phyloP scores from a whole-genome alignment of 139 green algal species.

The Pleodorina starrii region DNA sequence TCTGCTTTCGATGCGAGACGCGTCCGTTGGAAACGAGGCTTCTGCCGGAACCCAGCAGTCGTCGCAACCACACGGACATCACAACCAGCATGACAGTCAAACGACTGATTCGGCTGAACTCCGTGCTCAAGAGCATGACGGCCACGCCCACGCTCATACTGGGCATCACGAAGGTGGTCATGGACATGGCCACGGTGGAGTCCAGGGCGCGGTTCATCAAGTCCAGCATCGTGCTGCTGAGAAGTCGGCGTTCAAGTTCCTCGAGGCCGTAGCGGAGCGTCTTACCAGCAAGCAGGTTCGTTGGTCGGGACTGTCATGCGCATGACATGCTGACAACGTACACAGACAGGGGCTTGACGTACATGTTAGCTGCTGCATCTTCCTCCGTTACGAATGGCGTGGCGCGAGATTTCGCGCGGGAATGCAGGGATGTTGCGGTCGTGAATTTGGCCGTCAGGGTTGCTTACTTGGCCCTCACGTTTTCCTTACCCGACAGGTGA shows the following conservation, averaged over 20 bases:
- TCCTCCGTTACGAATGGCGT: too few species aligned
- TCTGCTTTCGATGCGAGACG: not conserved
- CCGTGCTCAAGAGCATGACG: not conserved
- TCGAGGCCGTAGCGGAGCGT: constrained; percentile 50
- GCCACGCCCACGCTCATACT: not conserved
- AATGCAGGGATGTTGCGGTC: too few species aligned
- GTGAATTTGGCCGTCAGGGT: too few species aligned
- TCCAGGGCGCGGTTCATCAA: constrained; percentile 60
- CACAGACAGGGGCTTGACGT: too few species aligned
- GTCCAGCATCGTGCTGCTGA: constrained; percentile 60
- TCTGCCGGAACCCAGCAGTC: constrained; percentile 8
- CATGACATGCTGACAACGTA: too few species aligned
- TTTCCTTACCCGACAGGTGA: too few species aligned
- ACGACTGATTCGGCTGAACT: not conserved
- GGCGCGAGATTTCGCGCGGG: too few species aligned
- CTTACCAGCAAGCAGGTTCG: constrained; percentile 52
- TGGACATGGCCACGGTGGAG: constrained; percentile 43
- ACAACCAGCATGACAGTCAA: not conserved
- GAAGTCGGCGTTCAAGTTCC: constrained; percentile 64
- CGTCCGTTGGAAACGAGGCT: not conserved
- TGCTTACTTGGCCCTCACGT: too few species aligned
- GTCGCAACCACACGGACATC: not conserved
- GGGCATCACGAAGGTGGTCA: constrained; percentile 21
- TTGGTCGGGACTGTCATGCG: not conserved
- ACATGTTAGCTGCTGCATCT: too few species aligned